These are phyloP conservation scores for Begonia fuchsioides DNA, from an alignment of 306 rosid species.

Conservation along the genomic window DNA sequence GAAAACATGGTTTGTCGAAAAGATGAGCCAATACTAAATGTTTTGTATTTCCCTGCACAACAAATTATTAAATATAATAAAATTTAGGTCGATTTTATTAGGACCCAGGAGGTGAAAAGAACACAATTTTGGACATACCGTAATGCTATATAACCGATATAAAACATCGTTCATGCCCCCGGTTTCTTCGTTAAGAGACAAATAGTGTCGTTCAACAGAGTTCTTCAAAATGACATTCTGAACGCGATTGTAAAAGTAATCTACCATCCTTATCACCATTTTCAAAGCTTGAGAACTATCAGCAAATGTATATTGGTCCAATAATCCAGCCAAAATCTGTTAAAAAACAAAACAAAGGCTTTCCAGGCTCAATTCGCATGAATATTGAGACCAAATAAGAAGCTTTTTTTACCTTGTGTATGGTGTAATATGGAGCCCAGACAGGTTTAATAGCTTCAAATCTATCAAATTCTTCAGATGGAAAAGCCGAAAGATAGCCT, in stretches of 20 bases:
- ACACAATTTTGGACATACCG: slow-evolving; percentile 30
- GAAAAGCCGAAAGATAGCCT: slow-evolving; percentile 92
- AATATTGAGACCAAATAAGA: neutral
- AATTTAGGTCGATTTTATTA: too few species aligned
- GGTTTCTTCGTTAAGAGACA: slow-evolving; percentile 58
- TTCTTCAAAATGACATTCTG: slow-evolving; percentile 40
- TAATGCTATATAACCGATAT: slow-evolving; percentile 49
- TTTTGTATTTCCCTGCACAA: slow-evolving; percentile 43
- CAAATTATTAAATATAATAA: neutral
- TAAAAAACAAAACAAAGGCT: slow-evolving; percentile 9
- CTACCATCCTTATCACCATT: slow-evolving; percentile 70
- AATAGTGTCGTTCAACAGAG: slow-evolving; percentile 46
- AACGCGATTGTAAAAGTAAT: slow-evolving; percentile 76
- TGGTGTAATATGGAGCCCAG: slow-evolving; percentile 99
- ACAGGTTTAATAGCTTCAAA: slow-evolving; percentile 36
- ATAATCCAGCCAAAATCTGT: slow-evolving; percentile 77
- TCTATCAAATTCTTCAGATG: slow-evolving; percentile 55
- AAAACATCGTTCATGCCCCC: slow-evolving; percentile 99
- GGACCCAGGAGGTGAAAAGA: too few species aligned
- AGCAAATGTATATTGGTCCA: slow-evolving; percentile 66
- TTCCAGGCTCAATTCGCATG: too few species aligned
- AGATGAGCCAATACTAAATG: slow-evolving; percentile 73
- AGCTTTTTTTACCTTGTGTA: slow-evolving; percentile 61
- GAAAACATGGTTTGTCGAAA: slow-evolving; percentile 83
- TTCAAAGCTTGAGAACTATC: slow-evolving; percentile 47